Percentiles rank a stretch among this genome's conserved stretches.
These are phyloP conservation scores for Debaryomyces sp. DNA, from an alignment of 1,139 yeast genomes.

Conservation along the genomic window DNA sequence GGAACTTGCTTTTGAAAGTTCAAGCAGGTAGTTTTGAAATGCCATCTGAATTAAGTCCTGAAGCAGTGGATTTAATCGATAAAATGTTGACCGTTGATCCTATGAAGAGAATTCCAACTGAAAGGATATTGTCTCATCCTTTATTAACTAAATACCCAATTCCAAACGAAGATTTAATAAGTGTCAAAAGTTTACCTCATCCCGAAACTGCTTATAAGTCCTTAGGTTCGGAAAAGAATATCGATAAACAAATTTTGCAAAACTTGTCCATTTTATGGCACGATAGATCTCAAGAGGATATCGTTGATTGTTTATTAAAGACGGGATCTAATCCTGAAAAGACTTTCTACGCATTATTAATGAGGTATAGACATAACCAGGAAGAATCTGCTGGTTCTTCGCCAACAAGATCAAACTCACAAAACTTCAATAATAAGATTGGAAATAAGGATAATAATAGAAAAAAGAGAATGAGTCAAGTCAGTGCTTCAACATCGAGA, in stretches of 20 bases:
- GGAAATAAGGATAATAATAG: conserved; percentile 32
- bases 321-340: conserved; percentile 71
- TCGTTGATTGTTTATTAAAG: conserved; percentile 53
- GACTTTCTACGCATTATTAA: conserved; percentile 69
- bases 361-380: conserved; percentile 56
- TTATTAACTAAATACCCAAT: conserved; percentile 63
- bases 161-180: conserved; percentile 51
- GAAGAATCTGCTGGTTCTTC: conserved; percentile 25
- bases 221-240: conserved; percentile 47
- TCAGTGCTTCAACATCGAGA: conserved; percentile 57
- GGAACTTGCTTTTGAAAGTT: conserved; percentile 68
- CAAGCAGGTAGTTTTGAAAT: conserved; percentile 75
- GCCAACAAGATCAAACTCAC: conserved; percentile 18
- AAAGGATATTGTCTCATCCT: conserved; percentile 77
- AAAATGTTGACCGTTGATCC: conserved; percentile 84
- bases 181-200: conserved; percentile 60
- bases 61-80: conserved; percentile 71
- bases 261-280: conserved; percentile 77
- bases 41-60: conserved; percentile 65
- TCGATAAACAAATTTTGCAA: conserved; percentile 66
- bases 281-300: conserved; percentile 62
- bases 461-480: conserved; percentile 51
- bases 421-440: conserved; percentile 23
- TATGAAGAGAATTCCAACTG: conserved; percentile 69
- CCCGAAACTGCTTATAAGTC: conserved; percentile 62